Evolutionary conservation across 2,329 filamentous ascomycete species (phyloP), one percentile per base, ranked within the genome.

Genomic region (Aspergillus intermedius): DNA sequence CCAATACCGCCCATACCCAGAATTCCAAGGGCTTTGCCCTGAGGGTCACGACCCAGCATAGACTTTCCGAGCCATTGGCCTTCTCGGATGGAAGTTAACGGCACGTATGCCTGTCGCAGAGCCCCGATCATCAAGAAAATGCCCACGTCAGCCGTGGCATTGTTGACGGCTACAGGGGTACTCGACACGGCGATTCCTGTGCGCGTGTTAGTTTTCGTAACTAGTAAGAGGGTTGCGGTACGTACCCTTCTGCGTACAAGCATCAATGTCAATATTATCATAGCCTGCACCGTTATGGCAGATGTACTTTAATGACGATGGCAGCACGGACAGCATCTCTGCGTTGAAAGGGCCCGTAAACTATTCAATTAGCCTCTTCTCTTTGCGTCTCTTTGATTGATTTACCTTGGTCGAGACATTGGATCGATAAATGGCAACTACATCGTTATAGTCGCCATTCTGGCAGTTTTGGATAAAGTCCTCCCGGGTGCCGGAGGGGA

Each of bases 231-330:
- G 10, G 6, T 12, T 7, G 25, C 10, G 12, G 46, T 17, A 4
- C 55, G n/a, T 51, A 68, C 67, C 62, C 56, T 57, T 70, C 53
- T 71, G 61, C 22, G 75, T 76, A 61, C 78, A 81, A 19, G 74
- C 76, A 1, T 69, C 62, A 12, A 81, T 68, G 49, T 82, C 78
- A 43, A 83, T 75, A 55, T 81, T 81, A 60, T 82, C 79, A 62
- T 83, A 83, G 3, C 79, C 79, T 1, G 79, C 79, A 13, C 79
- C 76, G 52, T 78, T 77, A 56, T 79, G 76, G 52, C 74, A 76
- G 54, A 79, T 74, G 54, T 71, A 77, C 52, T 70, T 73, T 50
- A 77, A 60, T 0, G 71, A 69, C 23, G 59, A 55, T 0, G 77
- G 76, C 3, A 79, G 63, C 9, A 65, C 63, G 7, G 66, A 64